Evolutionary conservation across 1,139 yeast species (phyloP).

Genomic region (Pichia sp.): DNA sequence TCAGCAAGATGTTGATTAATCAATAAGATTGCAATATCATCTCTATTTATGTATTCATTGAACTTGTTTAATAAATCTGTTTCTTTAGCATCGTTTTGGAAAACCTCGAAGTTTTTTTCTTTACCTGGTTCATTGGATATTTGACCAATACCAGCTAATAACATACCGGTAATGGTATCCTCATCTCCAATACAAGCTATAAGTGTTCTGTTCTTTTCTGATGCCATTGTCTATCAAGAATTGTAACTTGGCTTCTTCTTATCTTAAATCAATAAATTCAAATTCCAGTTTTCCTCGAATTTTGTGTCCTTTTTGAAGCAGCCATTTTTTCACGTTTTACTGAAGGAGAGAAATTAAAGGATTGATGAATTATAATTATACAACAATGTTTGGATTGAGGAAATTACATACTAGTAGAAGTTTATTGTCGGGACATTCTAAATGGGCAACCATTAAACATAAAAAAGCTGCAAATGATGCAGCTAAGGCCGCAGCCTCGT

Average conservation of each 20-base stretch:
- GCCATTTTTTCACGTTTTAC: too few species aligned
- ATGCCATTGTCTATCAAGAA: too few species aligned
- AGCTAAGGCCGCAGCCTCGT: constrained; percentile 59
- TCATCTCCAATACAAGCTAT: constrained; percentile 95
- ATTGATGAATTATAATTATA: neutral
- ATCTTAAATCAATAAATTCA: too few species aligned
- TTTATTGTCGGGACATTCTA: constrained; percentile 65
- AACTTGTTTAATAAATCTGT: constrained; percentile 74
- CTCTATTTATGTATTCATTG: constrained; percentile 69
- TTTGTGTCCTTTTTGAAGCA: too few species aligned
- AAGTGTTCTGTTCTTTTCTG: constrained; percentile 50
- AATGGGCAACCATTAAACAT: constrained; percentile 93
- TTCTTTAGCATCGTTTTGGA: constrained; percentile 68
- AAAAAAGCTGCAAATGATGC: constrained; percentile 93
- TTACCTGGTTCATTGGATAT: constrained; percentile 50
- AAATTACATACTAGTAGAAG: constrained; percentile 9
- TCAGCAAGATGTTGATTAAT: constrained; percentile 96
- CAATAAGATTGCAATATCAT: constrained; percentile 86
- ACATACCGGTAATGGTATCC: constrained; percentile 92
- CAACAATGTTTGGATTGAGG: neutral
- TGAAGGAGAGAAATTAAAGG: too few species aligned
- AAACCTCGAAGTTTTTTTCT: constrained; percentile 77
- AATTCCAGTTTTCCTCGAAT: too few species aligned
- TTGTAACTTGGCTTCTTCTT: too few species aligned
- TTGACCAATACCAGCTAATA: constrained; percentile 94